Evolutionary conservation across 768 basidiomycete species (phyloP).

Genomic region (Lactarius quietus): DNA sequence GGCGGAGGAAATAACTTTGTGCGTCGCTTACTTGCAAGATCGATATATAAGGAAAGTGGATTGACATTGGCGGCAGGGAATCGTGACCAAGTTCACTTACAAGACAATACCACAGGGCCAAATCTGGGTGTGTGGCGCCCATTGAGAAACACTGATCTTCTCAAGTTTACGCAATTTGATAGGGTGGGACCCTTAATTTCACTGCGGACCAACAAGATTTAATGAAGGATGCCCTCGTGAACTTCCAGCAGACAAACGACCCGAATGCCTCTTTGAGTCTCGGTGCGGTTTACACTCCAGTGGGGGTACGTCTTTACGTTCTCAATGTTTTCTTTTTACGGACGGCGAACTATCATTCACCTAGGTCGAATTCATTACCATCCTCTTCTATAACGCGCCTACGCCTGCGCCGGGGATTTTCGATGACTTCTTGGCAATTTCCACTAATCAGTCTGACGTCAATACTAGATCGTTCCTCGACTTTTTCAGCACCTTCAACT

Average conservation of each 20-base stretch:
- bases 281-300: neutral
- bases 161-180: neutral
- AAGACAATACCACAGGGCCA: conserved; percentile 7
- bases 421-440: conserved; percentile 24
- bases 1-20: conserved; percentile 23
- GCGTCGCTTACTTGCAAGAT: neutral
- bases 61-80: conserved; percentile 2
- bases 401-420: conserved; percentile 13
- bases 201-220: neutral
- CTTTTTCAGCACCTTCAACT: neutral
- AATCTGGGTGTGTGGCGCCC: neutral
- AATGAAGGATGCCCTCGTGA: neutral
- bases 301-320: neutral
- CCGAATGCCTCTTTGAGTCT: neutral
- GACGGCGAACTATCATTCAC: neutral
- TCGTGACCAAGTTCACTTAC: conserved; percentile 2
- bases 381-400: neutral
- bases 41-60: neutral
- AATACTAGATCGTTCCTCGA: neutral
- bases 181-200: conserved; percentile 5
- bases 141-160: neutral
- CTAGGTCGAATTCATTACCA: neutral
- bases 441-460: neutral
- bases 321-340: neutral
- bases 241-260: conserved; percentile 9